Evolutionary conservation across 225 moss, liverwort and hornwort genomes (phyloP), one percentile per base, ranked within the genome.

Genomic region (Polytrichum formosum): DNA sequence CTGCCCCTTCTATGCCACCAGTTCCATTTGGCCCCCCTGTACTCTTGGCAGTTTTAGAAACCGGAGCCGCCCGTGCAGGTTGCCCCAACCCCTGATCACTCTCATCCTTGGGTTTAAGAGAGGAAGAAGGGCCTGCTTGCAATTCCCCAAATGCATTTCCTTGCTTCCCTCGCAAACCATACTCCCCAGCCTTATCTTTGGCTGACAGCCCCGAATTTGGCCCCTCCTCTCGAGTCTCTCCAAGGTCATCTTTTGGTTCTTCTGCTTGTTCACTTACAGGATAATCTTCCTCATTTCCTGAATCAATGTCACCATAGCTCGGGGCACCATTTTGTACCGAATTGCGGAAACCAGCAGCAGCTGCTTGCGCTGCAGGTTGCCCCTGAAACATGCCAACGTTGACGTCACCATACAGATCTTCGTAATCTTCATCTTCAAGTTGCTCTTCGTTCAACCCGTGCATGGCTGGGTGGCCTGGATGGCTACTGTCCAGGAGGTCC

Each of bases 381-480:
- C 72, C 83, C 22, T 67, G 74, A 70, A 87, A 90, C 72, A 82
- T 75, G 62, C 90, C 88, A 5, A 98, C 98, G 54, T 90, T 87
- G 53, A 98, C 98, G 59, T 94, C 98, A 28, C 92, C 86, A 22
- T 98, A 98, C 17, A 98, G 91, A 73, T 92, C 98, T 21, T 98
- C 94, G 13, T 92, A 98, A 25, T 98, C 97, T 0, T 94, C 91
- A 28, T 94, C 96, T 18, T 93, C 97, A 53, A 87, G 86, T 74
- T 94, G 87, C 61, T 92, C 96, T 35, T 89, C 94, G 21, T 85
- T 84, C 56, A 93, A 74, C 59, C 75, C 90, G 64, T 78, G 84
- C 28, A 84, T 84, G 0, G 79, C 92, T 0, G 93, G 81, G 61
- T 90, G 79, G 81, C 83, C 56, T 63, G 74, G 60, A 7, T 73